Base-by-base conservation (phyloP, 2,329 filamentous ascomycete genomes). In the Coleophoma eucalyptorum region DNA sequence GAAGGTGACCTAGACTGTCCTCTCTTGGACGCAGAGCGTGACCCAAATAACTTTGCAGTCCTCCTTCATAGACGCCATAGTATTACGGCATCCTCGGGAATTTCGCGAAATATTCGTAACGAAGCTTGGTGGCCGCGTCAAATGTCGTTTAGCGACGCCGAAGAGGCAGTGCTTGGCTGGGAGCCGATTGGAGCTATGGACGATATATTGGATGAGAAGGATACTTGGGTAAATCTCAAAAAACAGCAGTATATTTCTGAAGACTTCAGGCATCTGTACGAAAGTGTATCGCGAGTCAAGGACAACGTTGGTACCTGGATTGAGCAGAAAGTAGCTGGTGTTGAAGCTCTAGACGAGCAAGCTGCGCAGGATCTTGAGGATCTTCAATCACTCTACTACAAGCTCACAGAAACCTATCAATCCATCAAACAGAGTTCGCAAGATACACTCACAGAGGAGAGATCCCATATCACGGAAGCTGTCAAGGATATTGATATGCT, bases 401-500 rank as follows among this genome's bases (percentile, higher is more conserved):
- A 87, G 48, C 80, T 87, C 18, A 74, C 83, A n/a, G 83, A 90
- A 41, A 80, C 81, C 15, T 90, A 89, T 58, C 81, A 87, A 56
- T 76, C 77, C 15, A 75, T 91, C 15, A 81, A 84, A 54, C 78
- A 87, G 50, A 78, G 79, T 51, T 85, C 86, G 1, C 80, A 86
- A 33, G 86, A 89, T 51, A 72, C 90, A 15, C 70, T 96, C 10
- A 76, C 78, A 0, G 81, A 86, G 44, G 88, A 95, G 68, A 81
- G 85, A 38, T 76, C 78, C 19, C 77, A 80, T 48, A 73, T 96
- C 35, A 81, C 79, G 4, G 89, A 94, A 63, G 79, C 79, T 15
- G 75, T 91, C 54, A 87, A 87, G 66, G 89, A 94, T 56, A 77
- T 97, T 13, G 91, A 96, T 65, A 80, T 87, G 19, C 74, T 95